These are phyloP conservation scores for Hysterium pulicare DNA, from an alignment of 2,329 filamentous ascomycete genomes.

Conservation along the genomic window DNA sequence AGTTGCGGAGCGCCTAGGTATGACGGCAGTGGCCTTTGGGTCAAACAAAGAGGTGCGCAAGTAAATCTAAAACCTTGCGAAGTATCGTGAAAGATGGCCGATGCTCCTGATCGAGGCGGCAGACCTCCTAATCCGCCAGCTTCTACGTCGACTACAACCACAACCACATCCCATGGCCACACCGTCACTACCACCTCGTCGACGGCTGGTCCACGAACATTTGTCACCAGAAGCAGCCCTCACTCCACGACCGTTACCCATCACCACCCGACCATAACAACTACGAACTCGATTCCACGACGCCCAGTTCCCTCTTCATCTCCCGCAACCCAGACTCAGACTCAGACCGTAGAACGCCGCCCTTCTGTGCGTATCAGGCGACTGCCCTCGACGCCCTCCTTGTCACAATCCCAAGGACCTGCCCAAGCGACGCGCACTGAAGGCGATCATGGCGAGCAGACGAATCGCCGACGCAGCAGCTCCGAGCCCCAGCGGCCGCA, in stretches of 20 bases:
- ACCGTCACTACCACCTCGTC: conserved; percentile 22
- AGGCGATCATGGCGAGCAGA: conserved; percentile 14
- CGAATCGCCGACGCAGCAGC: conserved; percentile 28
- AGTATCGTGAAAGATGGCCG: background rate
- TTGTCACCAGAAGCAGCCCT: conserved; percentile 13
- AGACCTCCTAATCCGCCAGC: background rate
- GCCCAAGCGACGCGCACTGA: conserved; percentile 6
- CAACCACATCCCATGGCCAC: conserved; percentile 24
- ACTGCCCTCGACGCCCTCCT: conserved; percentile 6
- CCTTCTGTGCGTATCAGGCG: conserved; percentile 29
- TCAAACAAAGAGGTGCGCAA: too few species aligned
- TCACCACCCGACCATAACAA: conserved; percentile 31
- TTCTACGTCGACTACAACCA: conserved; percentile 20
- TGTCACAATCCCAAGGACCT: conserved; percentile 1
- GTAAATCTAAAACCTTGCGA: too few species aligned
- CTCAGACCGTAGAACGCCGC: conserved; percentile 10
- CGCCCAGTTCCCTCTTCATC: conserved; percentile 11
- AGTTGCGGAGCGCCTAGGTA: too few species aligned
- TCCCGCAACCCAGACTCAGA: conserved; percentile 9
- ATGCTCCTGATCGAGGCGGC: background rate
- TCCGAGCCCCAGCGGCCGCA: conserved; percentile 30
- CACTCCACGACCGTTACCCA: conserved; percentile 21
- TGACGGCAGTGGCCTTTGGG: too few species aligned
- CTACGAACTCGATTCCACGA: conserved; percentile 17
- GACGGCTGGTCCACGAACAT: background rate